Conservation (phyloP, 2,329 filamentous ascomycete genomes). For the Neofusicoccum laricinum region DNA sequence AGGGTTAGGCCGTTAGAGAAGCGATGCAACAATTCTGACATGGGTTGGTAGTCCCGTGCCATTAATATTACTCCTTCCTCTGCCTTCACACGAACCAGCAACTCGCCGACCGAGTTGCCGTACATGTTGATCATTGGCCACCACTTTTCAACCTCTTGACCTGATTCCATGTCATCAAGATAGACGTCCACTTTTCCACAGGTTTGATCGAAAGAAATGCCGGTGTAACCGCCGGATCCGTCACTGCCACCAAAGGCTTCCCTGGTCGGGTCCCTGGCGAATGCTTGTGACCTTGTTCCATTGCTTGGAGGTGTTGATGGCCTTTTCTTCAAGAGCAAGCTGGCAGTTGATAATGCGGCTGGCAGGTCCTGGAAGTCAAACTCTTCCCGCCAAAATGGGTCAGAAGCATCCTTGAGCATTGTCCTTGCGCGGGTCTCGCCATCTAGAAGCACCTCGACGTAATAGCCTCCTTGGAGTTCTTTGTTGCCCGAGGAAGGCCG, state of each 20-base stretch:
- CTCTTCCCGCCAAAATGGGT: conserved; percentile 79
- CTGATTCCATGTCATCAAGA: conserved; percentile 72
- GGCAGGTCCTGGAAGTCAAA: conserved; percentile 75
- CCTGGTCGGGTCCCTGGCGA: conserved; percentile 35
- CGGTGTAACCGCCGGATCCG: conserved; percentile 40
- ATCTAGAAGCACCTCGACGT: conserved; percentile 76
- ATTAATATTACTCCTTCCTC: conserved; percentile 90
- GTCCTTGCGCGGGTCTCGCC: conserved; percentile 76
- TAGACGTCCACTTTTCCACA: conserved; percentile 78
- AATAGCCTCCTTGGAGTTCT: conserved; percentile 59
- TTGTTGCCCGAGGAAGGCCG: conserved; percentile 30
- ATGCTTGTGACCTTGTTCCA: neutral
- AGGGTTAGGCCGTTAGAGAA: conserved; percentile 82
- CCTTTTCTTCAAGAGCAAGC: conserved; percentile 67
- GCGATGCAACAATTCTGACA: conserved; percentile 79
- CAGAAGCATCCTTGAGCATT: conserved; percentile 68
- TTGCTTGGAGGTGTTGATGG: conserved; percentile 27
- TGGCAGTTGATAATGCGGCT: conserved; percentile 64
- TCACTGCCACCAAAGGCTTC: conserved; percentile 29
- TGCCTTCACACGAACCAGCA: conserved; percentile 77
- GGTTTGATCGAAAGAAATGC: conserved; percentile 47
- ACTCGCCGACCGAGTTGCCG: conserved; percentile 74
- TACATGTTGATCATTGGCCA: conserved; percentile 75
- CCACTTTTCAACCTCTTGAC: conserved; percentile 81
- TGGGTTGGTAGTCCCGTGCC: conserved; percentile 75